A percentile compares a stretch with the other conserved stretches of the same genome.
phyloP scores from a whole-genome alignment of 345 rosid genomes.

The Citrus reticulata region DNA sequence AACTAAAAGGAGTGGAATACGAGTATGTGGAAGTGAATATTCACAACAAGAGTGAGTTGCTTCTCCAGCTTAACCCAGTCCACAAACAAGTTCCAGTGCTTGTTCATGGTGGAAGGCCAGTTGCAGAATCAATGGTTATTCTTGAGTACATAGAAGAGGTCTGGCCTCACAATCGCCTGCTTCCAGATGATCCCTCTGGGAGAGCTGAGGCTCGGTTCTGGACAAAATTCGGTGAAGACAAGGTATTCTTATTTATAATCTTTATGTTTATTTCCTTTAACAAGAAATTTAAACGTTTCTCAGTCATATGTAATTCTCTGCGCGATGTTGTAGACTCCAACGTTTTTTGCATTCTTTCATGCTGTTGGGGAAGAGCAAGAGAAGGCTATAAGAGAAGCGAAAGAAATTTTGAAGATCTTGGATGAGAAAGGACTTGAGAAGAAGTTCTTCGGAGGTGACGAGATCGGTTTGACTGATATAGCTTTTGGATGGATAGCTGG shows the following conservation, averaged over 20 bases:
- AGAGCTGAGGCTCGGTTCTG: slow-evolving; percentile 27
- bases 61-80: slow-evolving; percentile 32
- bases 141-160: slow-evolving; percentile 30
- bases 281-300: neutral
- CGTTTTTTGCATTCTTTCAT: slow-evolving; percentile 18
- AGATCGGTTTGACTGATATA: slow-evolving; percentile 20
- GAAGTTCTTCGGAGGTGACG: slow-evolving; percentile 28
- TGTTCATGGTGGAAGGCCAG: slow-evolving; percentile 27
- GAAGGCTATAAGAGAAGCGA: slow-evolving; percentile 23
- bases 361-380: slow-evolving; percentile 27
- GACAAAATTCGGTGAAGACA: slow-evolving; percentile 30
- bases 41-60: slow-evolving; percentile 30
- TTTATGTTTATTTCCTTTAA: neutral
- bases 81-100: slow-evolving; percentile 42
- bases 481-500: slow-evolving; percentile 33
- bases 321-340: slow-evolving; percentile 7
- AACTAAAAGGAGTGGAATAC: slow-evolving; percentile 26
- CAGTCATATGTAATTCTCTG: neutral
- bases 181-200: slow-evolving; percentile 23
- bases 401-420: slow-evolving; percentile 10
- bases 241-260: slow-evolving; percentile 12
- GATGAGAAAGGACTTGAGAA: slow-evolving; percentile 22
- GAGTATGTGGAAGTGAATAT: slow-evolving; percentile 31
- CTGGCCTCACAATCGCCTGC: slow-evolving; percentile 25
- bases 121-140: slow-evolving; percentile 29